phyloP scores from a whole-genome alignment of 78 protist species.

The Dictyostelium brefeldianum region DNA sequence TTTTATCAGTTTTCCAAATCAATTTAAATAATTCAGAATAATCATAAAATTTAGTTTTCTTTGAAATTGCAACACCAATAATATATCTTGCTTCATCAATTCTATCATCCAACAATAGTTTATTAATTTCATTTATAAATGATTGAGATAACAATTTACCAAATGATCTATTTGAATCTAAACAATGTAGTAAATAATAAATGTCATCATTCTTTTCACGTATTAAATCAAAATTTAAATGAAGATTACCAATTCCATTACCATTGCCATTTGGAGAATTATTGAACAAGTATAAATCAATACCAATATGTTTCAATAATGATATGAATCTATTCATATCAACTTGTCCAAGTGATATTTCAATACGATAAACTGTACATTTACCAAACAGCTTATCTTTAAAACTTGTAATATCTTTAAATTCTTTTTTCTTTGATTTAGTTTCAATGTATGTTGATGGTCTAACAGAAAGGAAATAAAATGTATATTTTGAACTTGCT shows the following conservation, averaged over 20 bases:
- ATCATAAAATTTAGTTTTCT: background rate
- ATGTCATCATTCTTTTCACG: background rate
- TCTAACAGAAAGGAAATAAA: conserved; percentile 2
- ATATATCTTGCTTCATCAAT: background rate
- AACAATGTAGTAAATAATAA: background rate
- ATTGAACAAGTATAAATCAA: background rate
- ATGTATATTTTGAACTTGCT: background rate
- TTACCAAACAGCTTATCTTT: background rate
- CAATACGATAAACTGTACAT: background rate
- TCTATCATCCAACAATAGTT: background rate
- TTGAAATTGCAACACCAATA: background rate
- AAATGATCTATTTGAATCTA: conserved; percentile 1
- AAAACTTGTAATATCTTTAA: no score
- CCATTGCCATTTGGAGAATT: background rate
- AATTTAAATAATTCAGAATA: background rate
- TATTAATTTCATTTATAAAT: background rate
- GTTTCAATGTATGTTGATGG: background rate
- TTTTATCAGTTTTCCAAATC: background rate
- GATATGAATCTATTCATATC: background rate
- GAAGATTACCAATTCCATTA: background rate
- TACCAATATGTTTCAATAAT: background rate
- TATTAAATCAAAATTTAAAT: background rate
- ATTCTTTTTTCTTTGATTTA: background rate
- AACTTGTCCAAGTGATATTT: background rate
- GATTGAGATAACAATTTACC: background rate